phyloP scores from a whole-genome alignment of 2,329 filamentous ascomycete species.

The Fusarium kyushuense region DNA sequence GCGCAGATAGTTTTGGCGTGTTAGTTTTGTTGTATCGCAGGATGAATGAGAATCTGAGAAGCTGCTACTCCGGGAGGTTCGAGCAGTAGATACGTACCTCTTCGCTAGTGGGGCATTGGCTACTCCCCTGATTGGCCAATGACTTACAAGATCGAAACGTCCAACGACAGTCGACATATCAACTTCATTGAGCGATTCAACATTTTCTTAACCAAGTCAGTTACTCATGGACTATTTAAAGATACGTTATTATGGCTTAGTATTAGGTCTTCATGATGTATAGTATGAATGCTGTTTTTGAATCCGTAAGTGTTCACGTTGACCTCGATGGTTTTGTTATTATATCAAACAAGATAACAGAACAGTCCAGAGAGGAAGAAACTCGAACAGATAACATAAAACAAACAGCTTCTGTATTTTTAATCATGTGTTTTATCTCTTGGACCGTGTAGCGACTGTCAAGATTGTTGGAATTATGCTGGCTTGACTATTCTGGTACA shows the following conservation, averaged over 20 bases:
- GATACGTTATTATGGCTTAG: too few relatives aligned
- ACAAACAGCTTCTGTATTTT: background rate
- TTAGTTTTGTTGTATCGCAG: slow-evolving; percentile 42
- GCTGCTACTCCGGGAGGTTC: slow-evolving; percentile 6
- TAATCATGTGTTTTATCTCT: too few relatives aligned
- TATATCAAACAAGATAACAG: background rate
- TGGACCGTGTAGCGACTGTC: accelerated
- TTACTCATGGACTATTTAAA: background rate
- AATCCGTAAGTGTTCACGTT: background rate
- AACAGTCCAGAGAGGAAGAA: background rate
- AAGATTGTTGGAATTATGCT: background rate
- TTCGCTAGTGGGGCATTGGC: background rate
- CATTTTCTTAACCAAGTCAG: background rate
- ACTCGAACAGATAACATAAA: background rate
- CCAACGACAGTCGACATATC: background rate
- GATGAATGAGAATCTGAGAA: slow-evolving; percentile 40
- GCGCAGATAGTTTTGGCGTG: slow-evolving; percentile 32
- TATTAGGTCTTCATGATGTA: background rate
- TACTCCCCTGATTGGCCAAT: slow-evolving; percentile 17
- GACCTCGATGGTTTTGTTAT: background rate
- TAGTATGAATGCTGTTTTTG: too few relatives aligned
- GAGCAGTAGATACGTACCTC: slow-evolving; percentile 24
- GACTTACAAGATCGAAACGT: slow-evolving; percentile 9
- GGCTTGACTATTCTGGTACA: background rate
- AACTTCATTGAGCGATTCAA: background rate